Base-by-base conservation (phyloP, 352 stramenopile genomes). In the Phytophthora citrophthora region DNA sequence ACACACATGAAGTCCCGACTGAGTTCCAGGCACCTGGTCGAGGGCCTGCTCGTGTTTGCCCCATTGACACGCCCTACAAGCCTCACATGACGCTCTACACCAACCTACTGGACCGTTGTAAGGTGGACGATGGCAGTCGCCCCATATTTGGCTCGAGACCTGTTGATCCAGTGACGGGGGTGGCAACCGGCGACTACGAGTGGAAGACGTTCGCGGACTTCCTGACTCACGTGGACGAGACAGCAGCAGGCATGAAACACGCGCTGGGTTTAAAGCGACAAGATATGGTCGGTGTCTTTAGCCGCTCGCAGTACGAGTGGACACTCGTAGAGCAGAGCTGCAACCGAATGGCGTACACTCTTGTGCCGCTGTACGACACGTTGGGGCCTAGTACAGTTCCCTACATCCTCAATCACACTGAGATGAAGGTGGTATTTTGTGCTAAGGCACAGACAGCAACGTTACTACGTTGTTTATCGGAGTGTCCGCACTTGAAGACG, bases 341-440 rank as follows among this genome's bases (percentile, higher is more conserved):
- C 53, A 89, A 89, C 63, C 82, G 79, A 64, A 89, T 88, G 78
- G 54, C 69, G 34, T 89, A 83, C 72, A 68, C 76, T 36, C 65
- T 91, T 49, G 81, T 90, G 56, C 82, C 84, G 54, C 67, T 93
- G n/a, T 93, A 91, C 57, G 77, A 89, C 50, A 89, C 82, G 24
- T 59, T 91, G 5, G 82, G 82, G 10, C 67, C 77, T 0, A 61
- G 54, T n/a, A 79, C 77, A 11, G 76, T 90, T 31, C 76, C 78
- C 27, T 87, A 74, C 53, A 85, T 91, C 55, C 58, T 88, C 44
- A 84, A 88, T 66, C 79, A 90, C 26, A 86, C 80, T 1, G 69
- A 84, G 54, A 77, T 90, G 77, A 64, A 70, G 9, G 77, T 88
- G 12, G 43, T 89, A 0, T 81, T 90, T 45, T 89, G 76, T 46